Conservation (phyloP, 192 early-diverging fungal genomes). For the Coemansia sp. region DNA sequence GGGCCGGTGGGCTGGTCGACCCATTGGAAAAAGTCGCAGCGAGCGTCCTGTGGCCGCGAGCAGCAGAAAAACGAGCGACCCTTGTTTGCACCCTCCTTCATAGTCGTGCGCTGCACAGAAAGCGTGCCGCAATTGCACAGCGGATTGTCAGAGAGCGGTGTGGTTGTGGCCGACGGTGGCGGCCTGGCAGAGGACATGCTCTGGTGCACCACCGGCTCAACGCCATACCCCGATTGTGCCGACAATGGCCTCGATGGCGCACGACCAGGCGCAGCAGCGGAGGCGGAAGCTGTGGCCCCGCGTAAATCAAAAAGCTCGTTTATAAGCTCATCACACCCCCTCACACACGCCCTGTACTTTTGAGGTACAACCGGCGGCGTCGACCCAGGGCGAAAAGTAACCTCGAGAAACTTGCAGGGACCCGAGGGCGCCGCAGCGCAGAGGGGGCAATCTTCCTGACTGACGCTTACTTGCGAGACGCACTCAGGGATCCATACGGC, state of each 20-base stretch:
- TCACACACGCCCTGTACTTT: constrained; percentile 30
- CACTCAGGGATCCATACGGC: constrained; percentile 45
- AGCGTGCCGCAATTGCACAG: constrained; percentile 46
- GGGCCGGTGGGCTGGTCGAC: constrained; percentile 39
- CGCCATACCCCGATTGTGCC: background rate
- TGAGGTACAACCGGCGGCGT: constrained; percentile 32
- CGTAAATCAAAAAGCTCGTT: constrained; percentile 38
- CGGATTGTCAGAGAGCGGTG: constrained; percentile 13
- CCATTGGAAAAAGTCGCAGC: constrained; percentile 64
- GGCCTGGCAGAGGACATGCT: constrained; percentile 1
- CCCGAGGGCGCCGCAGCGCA: constrained; percentile 19
- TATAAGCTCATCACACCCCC: constrained; percentile 46
- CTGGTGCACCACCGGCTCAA: background rate
- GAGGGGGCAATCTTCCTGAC: constrained; percentile 17
- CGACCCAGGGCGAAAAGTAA: constrained; percentile 29
- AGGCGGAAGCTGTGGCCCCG: constrained; percentile 1
- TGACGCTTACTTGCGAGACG: constrained; percentile 11
- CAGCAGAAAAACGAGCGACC: constrained; percentile 58
- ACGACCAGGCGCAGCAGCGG: background rate
- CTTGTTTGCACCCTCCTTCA: constrained; percentile 57
- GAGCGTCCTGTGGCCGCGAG: constrained; percentile 23
- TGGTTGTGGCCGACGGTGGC: background rate
- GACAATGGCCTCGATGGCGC: background rate
- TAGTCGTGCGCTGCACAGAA: constrained; percentile 40
- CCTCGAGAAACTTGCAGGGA: constrained; percentile 22